Base-by-base conservation (phyloP, 345 rosid genomes). In the Hibiscus trionum region DNA sequence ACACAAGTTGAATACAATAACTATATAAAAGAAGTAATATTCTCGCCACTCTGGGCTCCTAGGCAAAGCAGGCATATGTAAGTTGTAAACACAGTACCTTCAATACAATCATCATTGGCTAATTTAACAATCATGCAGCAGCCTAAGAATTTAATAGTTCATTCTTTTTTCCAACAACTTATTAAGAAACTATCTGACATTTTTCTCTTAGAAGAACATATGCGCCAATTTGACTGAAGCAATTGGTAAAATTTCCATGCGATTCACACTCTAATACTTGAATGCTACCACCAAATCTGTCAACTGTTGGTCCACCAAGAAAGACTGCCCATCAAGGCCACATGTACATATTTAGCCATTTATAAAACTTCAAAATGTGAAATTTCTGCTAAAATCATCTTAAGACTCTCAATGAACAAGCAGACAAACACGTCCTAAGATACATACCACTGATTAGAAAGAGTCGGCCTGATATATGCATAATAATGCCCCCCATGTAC, bases 401-500 rank as follows among this genome's bases (percentile, higher is more conserved):
- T 49, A 15, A 29, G 16, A 35, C 31, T 35, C 35, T 71, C 53
- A 4, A 58, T 15, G 42, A 24, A 9, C 55, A 58, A 11, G 35
- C 26, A 63, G 4, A 15, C 7, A 62, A 63, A 52, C 69, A 63
- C n/a, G 19, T 1, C 53, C 19, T 4, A 4, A 31, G 16, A 69
- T 50, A 15, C 86, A 76, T 86, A 94, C 98, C 98, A 94, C 67
- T 90, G 93, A 80, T 91, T 92, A 75, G 96, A 82, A 74, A 91
- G 93, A 7, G 97, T 91, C 42, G 98, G 98, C 79, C 98, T 85
- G 79, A 94, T 94, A 81, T 80, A 94, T n/a, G 98, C 98, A 77
- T 91, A 91, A 82, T 94, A 91, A 79, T 94, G 98, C 64, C 98
- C 98, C 74, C 95, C 96, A 79, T 91, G 96, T 80, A 91, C 97